phyloP scores from a whole-genome alignment of 2,329 filamentous ascomycete species.

The Coniochaeta ligniaria region DNA sequence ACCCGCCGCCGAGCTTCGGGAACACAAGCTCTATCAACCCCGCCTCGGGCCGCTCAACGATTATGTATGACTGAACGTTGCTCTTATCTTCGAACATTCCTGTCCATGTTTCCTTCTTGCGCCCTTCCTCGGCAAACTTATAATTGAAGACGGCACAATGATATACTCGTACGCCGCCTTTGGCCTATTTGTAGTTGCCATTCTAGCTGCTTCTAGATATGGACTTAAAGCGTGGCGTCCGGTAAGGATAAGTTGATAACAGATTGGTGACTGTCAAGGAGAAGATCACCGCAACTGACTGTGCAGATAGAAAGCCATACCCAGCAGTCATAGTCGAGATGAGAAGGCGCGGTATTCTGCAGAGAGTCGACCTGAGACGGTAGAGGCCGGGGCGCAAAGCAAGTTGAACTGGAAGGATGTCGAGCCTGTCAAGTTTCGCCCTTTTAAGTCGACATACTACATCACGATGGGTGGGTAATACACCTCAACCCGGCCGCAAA shows the following conservation, averaged over 20 bases:
- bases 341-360: not conserved
- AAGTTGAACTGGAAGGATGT: conserved; percentile 26
- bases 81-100: not conserved
- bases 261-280: too few species aligned
- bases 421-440: conserved; percentile 31
- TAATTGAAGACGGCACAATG: too few species aligned
- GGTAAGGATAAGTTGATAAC: not conserved
- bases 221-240: not conserved
- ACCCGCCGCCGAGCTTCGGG: not conserved
- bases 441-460: conserved; percentile 44
- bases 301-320: not conserved
- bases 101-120: too few species aligned
- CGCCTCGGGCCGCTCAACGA: not conserved
- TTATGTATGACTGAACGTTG: not conserved
- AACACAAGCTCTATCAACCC: not conserved
- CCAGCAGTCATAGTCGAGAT: not conserved
- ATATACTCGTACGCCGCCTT: not conserved
- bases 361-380: too few species aligned
- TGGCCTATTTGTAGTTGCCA: not conserved
- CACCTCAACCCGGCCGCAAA: not conserved
- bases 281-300: not conserved
- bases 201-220: not conserved
- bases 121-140: too few species aligned
- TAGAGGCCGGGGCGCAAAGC: not conserved
- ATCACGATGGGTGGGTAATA: conserved; percentile 50